Evolutionary conservation across 1,284 basidiomycete species (phyloP).

Genomic region (Cryptococcus sp.): DNA sequence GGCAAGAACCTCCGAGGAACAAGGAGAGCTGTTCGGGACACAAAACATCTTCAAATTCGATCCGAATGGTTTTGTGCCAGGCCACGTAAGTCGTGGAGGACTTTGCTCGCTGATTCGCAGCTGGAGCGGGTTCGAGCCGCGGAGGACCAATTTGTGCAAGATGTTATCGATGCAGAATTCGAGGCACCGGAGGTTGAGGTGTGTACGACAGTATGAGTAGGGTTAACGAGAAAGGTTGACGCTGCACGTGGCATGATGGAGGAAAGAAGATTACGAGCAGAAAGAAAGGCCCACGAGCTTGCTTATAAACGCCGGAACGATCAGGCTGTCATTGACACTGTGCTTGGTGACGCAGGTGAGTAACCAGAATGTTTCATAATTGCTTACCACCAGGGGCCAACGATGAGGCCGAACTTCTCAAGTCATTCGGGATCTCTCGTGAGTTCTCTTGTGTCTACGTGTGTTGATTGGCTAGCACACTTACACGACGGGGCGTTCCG

Average conservation of each 20-base stretch:
- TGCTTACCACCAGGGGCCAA: not conserved
- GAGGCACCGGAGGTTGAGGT: constrained; percentile 11
- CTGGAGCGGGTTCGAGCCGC: constrained; percentile 29
- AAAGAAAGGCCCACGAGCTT: constrained; percentile 7
- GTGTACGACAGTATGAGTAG: constrained; percentile 7
- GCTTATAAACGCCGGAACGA: constrained; percentile 8
- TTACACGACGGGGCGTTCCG: constrained; percentile 32
- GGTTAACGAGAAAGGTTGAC: constrained; percentile 16
- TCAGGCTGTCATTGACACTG: constrained; percentile 12
- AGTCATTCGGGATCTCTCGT: constrained; percentile 22
- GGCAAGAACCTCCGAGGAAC: constrained; percentile 18
- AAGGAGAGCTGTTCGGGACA: constrained; percentile 43
- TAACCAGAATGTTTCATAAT: not conserved
- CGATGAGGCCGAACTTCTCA: constrained; percentile 17
- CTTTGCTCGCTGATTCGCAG: constrained; percentile 11
- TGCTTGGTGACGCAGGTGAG: constrained; percentile 14
- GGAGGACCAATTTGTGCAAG: constrained; percentile 29
- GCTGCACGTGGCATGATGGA: constrained; percentile 15
- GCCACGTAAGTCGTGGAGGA: constrained; percentile 23
- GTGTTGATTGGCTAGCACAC: constrained; percentile 12
- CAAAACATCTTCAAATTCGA: constrained; percentile 46
- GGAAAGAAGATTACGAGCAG: constrained; percentile 12
- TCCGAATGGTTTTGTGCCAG: constrained; percentile 34
- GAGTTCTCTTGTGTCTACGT: not conserved
- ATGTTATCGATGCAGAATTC: constrained; percentile 26